Evolutionary conservation across 1,284 basidiomycete species (phyloP).

Genomic region (Cryptococcus floricola): DNA sequence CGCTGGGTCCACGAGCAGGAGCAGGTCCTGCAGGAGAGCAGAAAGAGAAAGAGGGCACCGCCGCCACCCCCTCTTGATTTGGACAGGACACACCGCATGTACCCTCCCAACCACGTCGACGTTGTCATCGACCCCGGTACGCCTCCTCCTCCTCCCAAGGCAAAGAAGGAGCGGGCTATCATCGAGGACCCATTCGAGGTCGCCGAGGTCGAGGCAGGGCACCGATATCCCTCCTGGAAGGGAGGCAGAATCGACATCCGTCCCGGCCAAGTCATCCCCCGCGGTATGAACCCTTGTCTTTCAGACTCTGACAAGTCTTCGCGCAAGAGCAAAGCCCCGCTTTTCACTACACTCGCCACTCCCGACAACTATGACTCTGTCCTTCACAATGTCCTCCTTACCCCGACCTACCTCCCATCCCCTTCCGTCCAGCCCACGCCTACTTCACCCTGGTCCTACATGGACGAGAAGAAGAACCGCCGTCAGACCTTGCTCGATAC

Average conservation of each 20-base stretch:
- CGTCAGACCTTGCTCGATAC: conserved; percentile 20
- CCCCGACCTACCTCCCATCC: conserved; percentile 33
- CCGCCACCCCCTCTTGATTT: conserved; percentile 33
- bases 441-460: conserved; percentile 1
- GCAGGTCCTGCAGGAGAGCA: too few relatives aligned
- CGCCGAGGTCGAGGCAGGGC: conserved; percentile 27
- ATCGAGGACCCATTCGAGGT: conserved; percentile 29
- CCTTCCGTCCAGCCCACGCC: conserved; percentile 10
- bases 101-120: conserved; percentile 7
- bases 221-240: conserved; percentile 33
- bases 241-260: conserved; percentile 33
- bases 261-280: conserved; percentile 31
- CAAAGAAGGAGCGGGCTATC: neutral
- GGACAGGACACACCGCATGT: conserved; percentile 14
- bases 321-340: neutral
- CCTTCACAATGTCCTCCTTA: conserved; percentile 37
- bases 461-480: neutral
- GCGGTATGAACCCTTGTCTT: conserved; percentile 10
- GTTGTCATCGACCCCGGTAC: conserved; percentile 12
- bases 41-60: neutral
- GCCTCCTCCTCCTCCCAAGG: neutral
- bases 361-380: conserved; percentile 30
- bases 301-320: neutral
- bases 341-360: neutral
- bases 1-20: neutral